Evolutionary conservation across 148 eudicot genomes (phyloP).

Genomic region (Silene uniflora): DNA sequence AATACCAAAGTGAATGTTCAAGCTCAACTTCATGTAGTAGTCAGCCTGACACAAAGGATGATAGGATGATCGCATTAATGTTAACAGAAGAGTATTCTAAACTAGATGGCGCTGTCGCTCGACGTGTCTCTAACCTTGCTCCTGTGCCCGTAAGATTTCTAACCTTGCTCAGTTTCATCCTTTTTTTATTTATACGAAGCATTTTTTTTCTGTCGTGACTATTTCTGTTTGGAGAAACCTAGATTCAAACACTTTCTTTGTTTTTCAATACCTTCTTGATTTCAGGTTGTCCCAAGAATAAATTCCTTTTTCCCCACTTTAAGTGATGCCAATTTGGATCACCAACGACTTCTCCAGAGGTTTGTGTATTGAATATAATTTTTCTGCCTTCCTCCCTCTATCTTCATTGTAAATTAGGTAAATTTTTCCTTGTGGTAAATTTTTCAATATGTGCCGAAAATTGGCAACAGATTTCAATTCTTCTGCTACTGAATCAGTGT

Average conservation of each 20-base stretch:
- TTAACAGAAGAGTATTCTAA: conserved; percentile 76
- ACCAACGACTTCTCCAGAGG: conserved; percentile 77
- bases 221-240: not conserved
- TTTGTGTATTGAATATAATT: conserved; percentile 27
- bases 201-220: too few relatives aligned
- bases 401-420: not conserved
- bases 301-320: conserved; percentile 63
- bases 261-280: conserved; percentile 8
- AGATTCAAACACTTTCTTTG: not conserved
- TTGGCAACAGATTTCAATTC: not conserved
- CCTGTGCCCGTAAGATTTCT: conserved; percentile 78
- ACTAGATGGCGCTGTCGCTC: conserved; percentile 63
- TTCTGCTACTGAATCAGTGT: too few relatives aligned
- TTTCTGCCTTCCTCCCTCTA: not conserved
- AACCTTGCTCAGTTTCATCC: not conserved
- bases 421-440: too few relatives aligned
- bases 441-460: not conserved
- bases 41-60: conserved; percentile 66
- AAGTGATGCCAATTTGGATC: conserved; percentile 79
- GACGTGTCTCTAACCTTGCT: conserved; percentile 67
- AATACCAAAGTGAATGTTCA: conserved; percentile 43
- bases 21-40: conserved; percentile 76
- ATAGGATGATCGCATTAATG: conserved; percentile 74
- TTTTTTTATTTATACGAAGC: not conserved
- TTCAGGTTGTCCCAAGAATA: conserved; percentile 78